Base-by-base conservation (phyloP, 805 yeast genomes). In the Gaillardinia entomophila region DNA sequence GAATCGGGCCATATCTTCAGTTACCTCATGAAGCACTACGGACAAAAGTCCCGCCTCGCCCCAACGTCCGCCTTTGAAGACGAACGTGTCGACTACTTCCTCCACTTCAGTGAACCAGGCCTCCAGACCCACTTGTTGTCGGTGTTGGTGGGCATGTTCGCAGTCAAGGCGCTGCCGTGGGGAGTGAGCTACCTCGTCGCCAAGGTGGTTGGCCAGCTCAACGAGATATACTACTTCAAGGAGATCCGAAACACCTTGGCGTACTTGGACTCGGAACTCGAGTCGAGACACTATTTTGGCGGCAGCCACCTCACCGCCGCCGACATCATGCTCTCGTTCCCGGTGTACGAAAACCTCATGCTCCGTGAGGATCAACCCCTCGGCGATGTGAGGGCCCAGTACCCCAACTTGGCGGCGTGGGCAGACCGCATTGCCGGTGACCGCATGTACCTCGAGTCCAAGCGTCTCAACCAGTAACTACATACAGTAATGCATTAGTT, bases 281-380 rank as follows among this genome's bases (percentile, higher is more conserved):
- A 12, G 23, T 32, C 4, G 30, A 56, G 59, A 6, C 62, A 62
- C 1, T 62, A 41, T 34, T 60, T 64, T 35, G 68, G 62, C 7
- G 68, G 68, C 3, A 42, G 55, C 34, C 51, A 48, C 32, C 47
- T 63, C 34, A 51, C 65, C 2, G 67, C 51, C 1, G 71, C 69
- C 1, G 71, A 64, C 37, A 44, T 64, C 16, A 57, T 63, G 6
- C 45, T 62, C 29, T 53, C 55, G 26, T 64, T 59, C 43, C 68
- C 69, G 0, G 33, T 62, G 22, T 37, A 37, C 31, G 36, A 43
- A n/a, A 47, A 42, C 28, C n/a, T 48, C 4, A 46, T 50, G 28
- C 4, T 27, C 36, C 22, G 6, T 19, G 22, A 42, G 39, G 4
- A 14, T 27, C 15, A 41, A 42, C 22, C n/a, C 42, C 7, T n/a